Base-by-base conservation (phyloP, 2,329 filamentous ascomycete genomes). In the Penicillium sp. region DNA sequence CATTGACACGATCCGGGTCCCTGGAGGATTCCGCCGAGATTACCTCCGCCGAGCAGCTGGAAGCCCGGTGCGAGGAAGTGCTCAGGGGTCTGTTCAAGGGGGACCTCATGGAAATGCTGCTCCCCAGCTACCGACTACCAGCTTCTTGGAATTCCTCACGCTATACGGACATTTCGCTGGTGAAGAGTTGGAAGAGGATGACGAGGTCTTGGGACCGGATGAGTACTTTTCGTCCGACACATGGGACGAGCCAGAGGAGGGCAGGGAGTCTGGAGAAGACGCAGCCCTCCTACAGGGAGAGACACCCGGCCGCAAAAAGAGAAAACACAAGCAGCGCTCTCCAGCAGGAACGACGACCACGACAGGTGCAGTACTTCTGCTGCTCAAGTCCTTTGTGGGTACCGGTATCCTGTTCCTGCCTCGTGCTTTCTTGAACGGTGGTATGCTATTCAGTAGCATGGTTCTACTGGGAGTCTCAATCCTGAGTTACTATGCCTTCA, bases 101-200 rank as follows among this genome's bases (percentile, higher is more conserved):
- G 69, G 59, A 65, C 48, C 57, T 40, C 44, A 67, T 49, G 64
- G 73, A 45, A 79, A 81, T 27, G 32, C 38, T 21, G 34, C 49
- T 51, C 83, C 83, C 36, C 84, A 85, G 57, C 79, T 96, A 31
- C 86, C 96, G 54, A 97, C 94, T 0, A 92, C 83, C 61, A 99
- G 89, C 74, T 99, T 99, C 70, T 83, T 99, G 55, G 95, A 99
- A 72, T 99, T 99, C 66, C 73, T 99, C 47, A 92, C 90, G 7
- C 83, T 99, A 29, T 99, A 97, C 65, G 94, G 94, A 4, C 94
- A 99, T 75, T 99, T 99, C 71, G 94, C 94, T 2, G 94, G 94
- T 75, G 94, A 99, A 74, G 89, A 96, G 69, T 82, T 99, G 11
- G 92, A 97, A 71, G 94, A 99, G 73, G 94, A 97, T 64, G 94